Conservation (phyloP, 1,284 basidiomycete genomes). For the Cryptococcus hybrid region DNA sequence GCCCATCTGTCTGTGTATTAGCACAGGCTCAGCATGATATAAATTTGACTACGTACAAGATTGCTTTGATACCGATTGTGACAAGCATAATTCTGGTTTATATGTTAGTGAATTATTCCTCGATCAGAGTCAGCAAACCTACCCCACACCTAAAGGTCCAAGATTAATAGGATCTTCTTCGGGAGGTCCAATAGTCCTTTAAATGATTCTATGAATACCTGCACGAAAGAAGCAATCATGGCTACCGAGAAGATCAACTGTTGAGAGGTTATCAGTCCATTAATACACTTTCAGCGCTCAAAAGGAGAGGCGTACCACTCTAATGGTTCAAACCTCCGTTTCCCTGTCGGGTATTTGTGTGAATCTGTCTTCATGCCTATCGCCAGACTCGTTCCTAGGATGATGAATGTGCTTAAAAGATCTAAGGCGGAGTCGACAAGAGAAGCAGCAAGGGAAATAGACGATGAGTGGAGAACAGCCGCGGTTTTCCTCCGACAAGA, state of each 20-base stretch:
- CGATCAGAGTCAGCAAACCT: conserved; percentile 4
- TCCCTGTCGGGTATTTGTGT: conserved; percentile 55
- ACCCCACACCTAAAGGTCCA: conserved; percentile 45
- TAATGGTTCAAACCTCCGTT: conserved; percentile 54
- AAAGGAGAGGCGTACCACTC: conserved; percentile 34
- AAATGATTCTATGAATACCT: conserved; percentile 54
- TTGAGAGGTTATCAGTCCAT: background rate
- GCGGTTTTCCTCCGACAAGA: conserved; percentile 53
- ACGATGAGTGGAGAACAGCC: conserved; percentile 56
- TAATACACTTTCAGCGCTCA: background rate
- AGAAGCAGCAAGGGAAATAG: conserved; percentile 58
- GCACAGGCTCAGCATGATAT: background rate
- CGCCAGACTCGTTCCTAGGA: conserved; percentile 47
- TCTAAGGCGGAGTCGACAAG: conserved; percentile 58
- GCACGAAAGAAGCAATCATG: conserved; percentile 56
- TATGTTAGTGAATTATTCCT: background rate
- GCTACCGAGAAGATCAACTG: conserved; percentile 57
- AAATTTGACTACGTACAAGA: conserved; percentile 45
- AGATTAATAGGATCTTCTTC: conserved; percentile 36
- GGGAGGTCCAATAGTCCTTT: conserved; percentile 44
- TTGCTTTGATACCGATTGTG: conserved; percentile 56
- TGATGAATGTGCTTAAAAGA: conserved; percentile 55
- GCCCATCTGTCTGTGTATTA: conserved; percentile 32
- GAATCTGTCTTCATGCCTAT: conserved; percentile 44
- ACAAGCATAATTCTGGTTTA: conserved; percentile 52